phyloP scores from a whole-genome alignment of 1,284 basidiomycete genomes.

The Coniferiporia sulphurascens region DNA sequence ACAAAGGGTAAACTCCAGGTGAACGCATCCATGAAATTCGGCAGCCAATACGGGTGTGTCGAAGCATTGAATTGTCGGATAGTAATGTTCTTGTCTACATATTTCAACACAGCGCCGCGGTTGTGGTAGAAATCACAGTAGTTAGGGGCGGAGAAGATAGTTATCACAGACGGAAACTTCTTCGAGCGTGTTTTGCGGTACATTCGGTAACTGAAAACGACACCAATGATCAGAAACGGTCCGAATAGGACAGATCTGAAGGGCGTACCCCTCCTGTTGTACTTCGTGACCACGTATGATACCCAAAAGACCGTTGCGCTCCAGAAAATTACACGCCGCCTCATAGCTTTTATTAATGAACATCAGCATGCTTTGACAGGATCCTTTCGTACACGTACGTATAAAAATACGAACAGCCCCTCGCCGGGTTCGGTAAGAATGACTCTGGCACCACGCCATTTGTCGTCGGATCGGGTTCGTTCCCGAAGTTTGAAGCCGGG shows the following conservation, averaged over 20 bases:
- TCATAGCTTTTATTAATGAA: slow-evolving; percentile 59
- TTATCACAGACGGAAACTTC: slow-evolving; percentile 91
- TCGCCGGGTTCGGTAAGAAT: slow-evolving; percentile 85
- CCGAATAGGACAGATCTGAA: background rate
- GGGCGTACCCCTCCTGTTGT: slow-evolving; percentile 84
- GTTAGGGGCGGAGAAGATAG: slow-evolving; percentile 95
- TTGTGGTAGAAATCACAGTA: slow-evolving; percentile 97
- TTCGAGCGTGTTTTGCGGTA: slow-evolving; percentile 90
- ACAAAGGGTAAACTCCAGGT: slow-evolving; percentile 99
- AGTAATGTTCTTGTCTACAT: slow-evolving; percentile 97
- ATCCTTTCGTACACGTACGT: slow-evolving; percentile 47
- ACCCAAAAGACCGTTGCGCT: slow-evolving; percentile 87
- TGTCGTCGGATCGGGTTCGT: slow-evolving; percentile 42
- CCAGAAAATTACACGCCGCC: slow-evolving; percentile 91
- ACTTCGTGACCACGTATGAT: slow-evolving; percentile 98
- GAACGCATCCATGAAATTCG: slow-evolving; percentile 99
- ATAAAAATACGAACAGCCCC: slow-evolving; percentile 94
- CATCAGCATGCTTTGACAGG: background rate
- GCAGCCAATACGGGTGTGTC: slow-evolving; percentile 88
- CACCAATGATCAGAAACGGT: background rate
- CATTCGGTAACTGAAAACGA: slow-evolving; percentile 76
- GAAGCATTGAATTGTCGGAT: slow-evolving; percentile 95
- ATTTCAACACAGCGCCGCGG: slow-evolving; percentile 95
- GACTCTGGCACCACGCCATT: slow-evolving; percentile 34
- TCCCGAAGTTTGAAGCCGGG: slow-evolving; percentile 77